Evolutionary conservation across 1,284 basidiomycete species (phyloP).

Genomic region (Trichosporon inkin): DNA sequence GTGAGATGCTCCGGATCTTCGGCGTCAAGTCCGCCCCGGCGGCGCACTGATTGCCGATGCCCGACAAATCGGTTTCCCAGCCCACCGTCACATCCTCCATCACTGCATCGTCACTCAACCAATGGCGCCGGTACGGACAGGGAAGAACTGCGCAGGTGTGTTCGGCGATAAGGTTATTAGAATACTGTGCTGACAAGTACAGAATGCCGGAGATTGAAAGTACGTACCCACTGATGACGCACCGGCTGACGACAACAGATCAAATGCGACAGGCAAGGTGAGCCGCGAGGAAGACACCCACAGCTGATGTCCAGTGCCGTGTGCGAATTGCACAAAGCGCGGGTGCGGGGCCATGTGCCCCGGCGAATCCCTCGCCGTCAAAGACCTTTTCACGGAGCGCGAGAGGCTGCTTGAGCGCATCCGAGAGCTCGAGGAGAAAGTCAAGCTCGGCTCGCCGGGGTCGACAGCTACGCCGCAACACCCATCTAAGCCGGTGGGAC

Average conservation of each 20-base stretch:
- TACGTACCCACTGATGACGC: not conserved
- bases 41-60: not conserved
- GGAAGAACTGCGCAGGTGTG: constrained; percentile 13
- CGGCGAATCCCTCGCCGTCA: constrained; percentile 9
- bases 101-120: not conserved
- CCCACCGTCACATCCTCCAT: not conserved
- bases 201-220: constrained; percentile 12
- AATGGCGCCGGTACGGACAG: constrained; percentile 1
- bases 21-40: not conserved
- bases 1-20: not conserved
- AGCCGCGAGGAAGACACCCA: not conserved
- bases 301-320: constrained; percentile 3
- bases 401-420: constrained; percentile 2
- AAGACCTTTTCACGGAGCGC: constrained; percentile 9
- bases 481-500: not conserved
- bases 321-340: constrained; percentile 6
- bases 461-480: not conserved
- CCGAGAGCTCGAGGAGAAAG: constrained; percentile 3
- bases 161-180: not conserved
- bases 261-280: constrained; percentile 11
- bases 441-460: not conserved
- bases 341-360: constrained; percentile 12
- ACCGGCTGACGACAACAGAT: not conserved
- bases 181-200: not conserved
- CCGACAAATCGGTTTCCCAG: constrained; percentile 6